A percentile compares a stretch with the other conserved stretches of the same genome.
These are phyloP conservation scores for Raphanus sativus DNA, from an alignment of 345 rosid genomes.

Conservation along the genomic window DNA sequence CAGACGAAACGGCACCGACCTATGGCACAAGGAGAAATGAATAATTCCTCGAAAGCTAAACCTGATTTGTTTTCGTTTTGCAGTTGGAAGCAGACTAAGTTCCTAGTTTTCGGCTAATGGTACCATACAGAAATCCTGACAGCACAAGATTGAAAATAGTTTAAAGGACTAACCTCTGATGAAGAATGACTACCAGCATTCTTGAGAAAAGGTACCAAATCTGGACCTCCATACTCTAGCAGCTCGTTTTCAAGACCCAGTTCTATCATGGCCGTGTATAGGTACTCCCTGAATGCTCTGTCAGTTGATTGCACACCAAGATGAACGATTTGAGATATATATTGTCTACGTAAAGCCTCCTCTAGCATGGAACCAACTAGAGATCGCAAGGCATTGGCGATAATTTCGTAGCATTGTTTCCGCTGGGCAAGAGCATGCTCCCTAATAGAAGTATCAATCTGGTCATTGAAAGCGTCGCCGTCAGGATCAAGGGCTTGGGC, in stretches of 20 bases:
- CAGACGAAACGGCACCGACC: slow-evolving; percentile 63
- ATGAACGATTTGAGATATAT: slow-evolving; percentile 89
- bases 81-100: slow-evolving; percentile 13
- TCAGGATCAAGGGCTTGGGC: slow-evolving; percentile 91
- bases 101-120: slow-evolving; percentile 16
- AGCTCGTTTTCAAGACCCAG: slow-evolving; percentile 91
- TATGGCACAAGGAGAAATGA: slow-evolving; percentile 37
- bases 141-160: not conserved
- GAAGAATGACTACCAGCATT: slow-evolving; percentile 64
- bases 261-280: slow-evolving; percentile 77
- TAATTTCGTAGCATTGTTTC: slow-evolving; percentile 86
- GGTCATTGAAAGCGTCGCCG: slow-evolving; percentile 90
- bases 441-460: slow-evolving; percentile 68
- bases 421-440: slow-evolving; percentile 80
- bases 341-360: slow-evolving; percentile 65
- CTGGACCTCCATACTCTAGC: slow-evolving; percentile 95
- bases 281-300: slow-evolving; percentile 80
- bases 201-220: slow-evolving; percentile 94
- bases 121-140: slow-evolving; percentile 8
- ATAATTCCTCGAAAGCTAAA: slow-evolving; percentile 11
- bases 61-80: slow-evolving; percentile 4
- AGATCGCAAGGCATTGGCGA: slow-evolving; percentile 71
- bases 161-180: slow-evolving; percentile 56
- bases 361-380: slow-evolving; percentile 57
- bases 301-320: slow-evolving; percentile 93